Evolutionary conservation across 352 stramenopile genomes (phyloP).

Genomic region (Globisporangium yorkense): DNA sequence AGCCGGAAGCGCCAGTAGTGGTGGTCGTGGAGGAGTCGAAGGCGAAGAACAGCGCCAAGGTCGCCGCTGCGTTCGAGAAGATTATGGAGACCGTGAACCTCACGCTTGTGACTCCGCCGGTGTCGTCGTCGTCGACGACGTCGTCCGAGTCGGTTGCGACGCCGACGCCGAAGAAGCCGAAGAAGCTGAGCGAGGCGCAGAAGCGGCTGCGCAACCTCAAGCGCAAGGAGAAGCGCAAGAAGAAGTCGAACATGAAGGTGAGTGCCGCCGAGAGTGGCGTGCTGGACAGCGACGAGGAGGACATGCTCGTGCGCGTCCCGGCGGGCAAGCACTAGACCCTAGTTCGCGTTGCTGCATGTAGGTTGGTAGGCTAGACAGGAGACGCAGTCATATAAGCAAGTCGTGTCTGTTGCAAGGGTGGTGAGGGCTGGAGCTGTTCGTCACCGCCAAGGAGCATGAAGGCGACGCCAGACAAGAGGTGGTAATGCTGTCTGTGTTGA

Average conservation of each 20-base stretch:
- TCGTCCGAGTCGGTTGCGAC: slow-evolving; percentile 1
- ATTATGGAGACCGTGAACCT: slow-evolving; percentile 15
- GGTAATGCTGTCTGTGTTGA: background rate
- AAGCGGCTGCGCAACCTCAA: slow-evolving; percentile 65
- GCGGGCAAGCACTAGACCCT: slow-evolving; percentile 9
- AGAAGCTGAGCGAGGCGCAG: slow-evolving; percentile 43
- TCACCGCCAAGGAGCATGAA: background rate
- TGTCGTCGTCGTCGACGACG: background rate
- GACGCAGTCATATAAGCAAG: slow-evolving; percentile 1
- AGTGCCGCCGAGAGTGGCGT: slow-evolving; percentile 13
- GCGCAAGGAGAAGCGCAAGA: slow-evolving; percentile 77
- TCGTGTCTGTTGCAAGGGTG: background rate
- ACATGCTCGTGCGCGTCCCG: slow-evolving; percentile 18
- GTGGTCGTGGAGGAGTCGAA: background rate
- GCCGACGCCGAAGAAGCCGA: slow-evolving; percentile 16
- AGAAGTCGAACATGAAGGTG: slow-evolving; percentile 52
- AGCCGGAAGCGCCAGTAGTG: background rate
- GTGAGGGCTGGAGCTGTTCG: too few relatives aligned
- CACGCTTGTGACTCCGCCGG: slow-evolving; percentile 4
- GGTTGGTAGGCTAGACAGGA: background rate
- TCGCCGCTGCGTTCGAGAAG: slow-evolving; percentile 12
- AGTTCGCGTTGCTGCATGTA: background rate
- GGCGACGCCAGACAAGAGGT: background rate
- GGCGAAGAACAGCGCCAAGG: background rate
- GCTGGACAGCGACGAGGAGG: slow-evolving; percentile 21